phyloP scores from a whole-genome alignment of 192 early-diverging fungal genomes.

The Coemansia sp. region DNA sequence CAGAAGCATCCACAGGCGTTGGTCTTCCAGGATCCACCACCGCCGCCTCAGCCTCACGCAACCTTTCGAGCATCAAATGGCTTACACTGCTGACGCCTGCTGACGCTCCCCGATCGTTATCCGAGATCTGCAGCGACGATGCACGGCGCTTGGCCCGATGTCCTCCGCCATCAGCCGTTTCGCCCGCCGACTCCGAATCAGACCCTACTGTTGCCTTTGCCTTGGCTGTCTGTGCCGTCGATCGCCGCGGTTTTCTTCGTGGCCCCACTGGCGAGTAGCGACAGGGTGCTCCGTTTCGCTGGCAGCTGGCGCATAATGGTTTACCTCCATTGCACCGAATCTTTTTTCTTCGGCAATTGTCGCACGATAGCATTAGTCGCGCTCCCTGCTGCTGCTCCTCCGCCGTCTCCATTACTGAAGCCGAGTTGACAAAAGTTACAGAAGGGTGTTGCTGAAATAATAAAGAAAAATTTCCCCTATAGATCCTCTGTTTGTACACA shows the following conservation, averaged over 20 bases:
- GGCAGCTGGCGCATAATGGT: constrained; percentile 33
- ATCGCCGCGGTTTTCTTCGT: constrained; percentile 42
- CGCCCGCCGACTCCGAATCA: background rate
- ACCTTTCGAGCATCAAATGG: constrained; percentile 32
- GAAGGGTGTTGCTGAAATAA: background rate
- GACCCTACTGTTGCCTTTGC: background rate
- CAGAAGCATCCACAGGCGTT: too few species aligned
- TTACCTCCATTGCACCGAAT: constrained; percentile 45
- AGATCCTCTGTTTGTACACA: too few species aligned
- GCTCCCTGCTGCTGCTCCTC: background rate
- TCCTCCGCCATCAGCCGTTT: background rate
- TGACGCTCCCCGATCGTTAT: constrained; percentile 6
- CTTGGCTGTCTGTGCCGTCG: background rate
- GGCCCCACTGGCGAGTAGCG: constrained; percentile 50
- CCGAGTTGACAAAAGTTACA: background rate
- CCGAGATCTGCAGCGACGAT: constrained; percentile 14
- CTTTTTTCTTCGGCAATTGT: constrained; percentile 40
- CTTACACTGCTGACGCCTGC: constrained; percentile 28
- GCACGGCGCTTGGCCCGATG: constrained; percentile 30
- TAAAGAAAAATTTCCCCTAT: too few species aligned
- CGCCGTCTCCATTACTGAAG: background rate
- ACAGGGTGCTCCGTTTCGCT: constrained; percentile 13
- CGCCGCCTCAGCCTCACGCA: constrained; percentile 11
- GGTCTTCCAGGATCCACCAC: constrained; percentile 1
- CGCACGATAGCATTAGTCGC: constrained; percentile 44